phyloP scores from a whole-genome alignment of 306 rosid genomes.

The Cucumis hystrix region DNA sequence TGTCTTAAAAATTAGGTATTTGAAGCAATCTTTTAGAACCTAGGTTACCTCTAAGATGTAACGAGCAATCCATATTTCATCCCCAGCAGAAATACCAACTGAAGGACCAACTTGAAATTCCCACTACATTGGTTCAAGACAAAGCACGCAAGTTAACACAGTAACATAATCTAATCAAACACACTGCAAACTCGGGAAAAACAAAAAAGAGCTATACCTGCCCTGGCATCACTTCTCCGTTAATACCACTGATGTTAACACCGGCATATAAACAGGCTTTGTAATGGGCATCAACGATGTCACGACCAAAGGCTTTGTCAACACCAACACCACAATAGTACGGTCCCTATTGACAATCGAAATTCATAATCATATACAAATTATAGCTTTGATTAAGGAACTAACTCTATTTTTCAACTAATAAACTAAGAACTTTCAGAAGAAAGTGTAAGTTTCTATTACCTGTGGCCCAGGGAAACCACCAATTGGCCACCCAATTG shows the following conservation, averaged over 20 bases:
- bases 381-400: background rate
- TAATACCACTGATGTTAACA: slow-evolving; percentile 72
- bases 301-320: slow-evolving; percentile 86
- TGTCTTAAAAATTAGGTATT: background rate
- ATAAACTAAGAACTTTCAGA: background rate
- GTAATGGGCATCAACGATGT: slow-evolving; percentile 71
- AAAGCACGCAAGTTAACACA: background rate
- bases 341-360: slow-evolving; percentile 45
- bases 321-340: slow-evolving; percentile 76
- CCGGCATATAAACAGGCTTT: slow-evolving; percentile 88
- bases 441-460: background rate
- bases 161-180: background rate
- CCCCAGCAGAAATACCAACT: slow-evolving; percentile 73
- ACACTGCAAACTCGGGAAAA: background rate
- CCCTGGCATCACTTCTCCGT: slow-evolving; percentile 96
- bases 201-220: slow-evolving; percentile 27
- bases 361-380: background rate
- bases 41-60: slow-evolving; percentile 65
- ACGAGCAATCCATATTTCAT: slow-evolving; percentile 82
- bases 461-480: slow-evolving; percentile 94
- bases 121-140: slow-evolving; percentile 38
- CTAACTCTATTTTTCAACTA: background rate
- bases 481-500: slow-evolving; percentile 81
- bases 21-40: background rate
- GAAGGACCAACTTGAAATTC: slow-evolving; percentile 96